Conservation (phyloP, 2,329 filamentous ascomycete species). For the Thyridium curvatum region DNA sequence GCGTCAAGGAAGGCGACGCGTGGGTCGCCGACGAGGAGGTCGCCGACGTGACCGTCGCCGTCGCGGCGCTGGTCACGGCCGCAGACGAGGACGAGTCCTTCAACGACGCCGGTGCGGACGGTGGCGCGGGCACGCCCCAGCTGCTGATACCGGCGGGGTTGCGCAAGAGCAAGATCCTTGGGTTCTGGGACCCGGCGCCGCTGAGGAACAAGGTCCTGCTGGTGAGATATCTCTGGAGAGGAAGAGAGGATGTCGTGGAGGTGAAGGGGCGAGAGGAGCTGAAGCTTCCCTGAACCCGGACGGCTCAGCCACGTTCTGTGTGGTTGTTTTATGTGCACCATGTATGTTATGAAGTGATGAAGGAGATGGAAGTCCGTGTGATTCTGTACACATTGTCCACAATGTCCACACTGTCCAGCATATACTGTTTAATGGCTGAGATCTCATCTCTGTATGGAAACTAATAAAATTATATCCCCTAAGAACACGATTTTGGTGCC, state of each 20-base stretch:
- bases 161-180: slow-evolving; percentile 35
- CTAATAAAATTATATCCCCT: no score
- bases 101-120: slow-evolving; percentile 13
- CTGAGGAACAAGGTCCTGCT: slow-evolving; percentile 34
- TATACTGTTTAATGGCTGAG: no score
- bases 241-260: slow-evolving; percentile 25
- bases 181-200: slow-evolving; percentile 46
- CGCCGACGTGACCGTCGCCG: slow-evolving; percentile 41
- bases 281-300: slow-evolving; percentile 17
- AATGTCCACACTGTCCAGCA: no score
- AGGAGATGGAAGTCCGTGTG: no score
- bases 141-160: slow-evolving; percentile 32
- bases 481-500: no score
- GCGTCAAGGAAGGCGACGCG: slow-evolving; percentile 20
- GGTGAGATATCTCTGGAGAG: slow-evolving; percentile 35
- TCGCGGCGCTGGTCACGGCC: slow-evolving; percentile 35
- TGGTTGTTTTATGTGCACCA: neutral
- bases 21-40: slow-evolving; percentile 32
- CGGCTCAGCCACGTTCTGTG: neutral
- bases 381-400: no score
- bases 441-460: no score
- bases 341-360: slow-evolving; percentile 1
- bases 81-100: no score
- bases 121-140: slow-evolving; percentile 2
- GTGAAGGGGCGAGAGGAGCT: slow-evolving; percentile 29